These are phyloP conservation scores for Lecanicillium sp. DNA, from an alignment of 2,329 filamentous ascomycete species.

Conservation along the genomic window DNA sequence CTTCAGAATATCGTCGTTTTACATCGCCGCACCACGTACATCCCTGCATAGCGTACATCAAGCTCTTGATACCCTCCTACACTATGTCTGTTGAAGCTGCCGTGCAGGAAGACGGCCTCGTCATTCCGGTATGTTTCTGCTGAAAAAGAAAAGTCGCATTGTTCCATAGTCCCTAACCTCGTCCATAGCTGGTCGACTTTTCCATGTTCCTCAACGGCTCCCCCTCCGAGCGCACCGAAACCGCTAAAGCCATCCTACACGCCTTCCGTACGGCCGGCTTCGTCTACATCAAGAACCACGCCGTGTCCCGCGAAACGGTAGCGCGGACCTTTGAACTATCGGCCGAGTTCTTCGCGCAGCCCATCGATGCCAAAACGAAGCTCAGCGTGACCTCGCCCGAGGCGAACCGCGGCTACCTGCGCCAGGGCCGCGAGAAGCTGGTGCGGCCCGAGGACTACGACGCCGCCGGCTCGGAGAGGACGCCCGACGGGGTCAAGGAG, in stretches of 20 bases:
- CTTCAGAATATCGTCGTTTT: too few relatives aligned
- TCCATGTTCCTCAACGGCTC: conserved; percentile 60
- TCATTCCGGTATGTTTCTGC: conserved; percentile 43
- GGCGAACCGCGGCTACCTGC: conserved; percentile 67
- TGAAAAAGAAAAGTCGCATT: too few relatives aligned
- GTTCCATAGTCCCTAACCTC: neutral
- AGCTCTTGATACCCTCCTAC: neutral
- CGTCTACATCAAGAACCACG: conserved; percentile 78
- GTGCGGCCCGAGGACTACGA: conserved; percentile 42
- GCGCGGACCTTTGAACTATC: conserved; percentile 58
- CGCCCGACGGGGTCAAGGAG: conserved; percentile 52
- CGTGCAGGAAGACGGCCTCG: conserved; percentile 43
- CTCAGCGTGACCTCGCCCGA: conserved; percentile 65
- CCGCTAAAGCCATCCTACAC: conserved; percentile 64
- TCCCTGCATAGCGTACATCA: too few relatives aligned
- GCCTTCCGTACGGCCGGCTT: conserved; percentile 86
- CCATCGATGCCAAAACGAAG: conserved; percentile 53
- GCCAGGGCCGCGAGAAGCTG: conserved; percentile 64
- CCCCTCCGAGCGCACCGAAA: conserved; percentile 49
- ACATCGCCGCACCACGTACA: too few relatives aligned
- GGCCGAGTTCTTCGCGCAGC: conserved; percentile 62
- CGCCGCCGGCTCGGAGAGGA: conserved; percentile 45
- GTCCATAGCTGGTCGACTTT: conserved; percentile 66
- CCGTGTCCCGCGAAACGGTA: conserved; percentile 54
- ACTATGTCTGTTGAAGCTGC: conserved; percentile 22